Percentiles rank a stretch among this genome's conserved stretches.
These are phyloP conservation scores for Acmispon strigosus DNA, from an alignment of 306 rosid species.

Conservation along the genomic window DNA sequence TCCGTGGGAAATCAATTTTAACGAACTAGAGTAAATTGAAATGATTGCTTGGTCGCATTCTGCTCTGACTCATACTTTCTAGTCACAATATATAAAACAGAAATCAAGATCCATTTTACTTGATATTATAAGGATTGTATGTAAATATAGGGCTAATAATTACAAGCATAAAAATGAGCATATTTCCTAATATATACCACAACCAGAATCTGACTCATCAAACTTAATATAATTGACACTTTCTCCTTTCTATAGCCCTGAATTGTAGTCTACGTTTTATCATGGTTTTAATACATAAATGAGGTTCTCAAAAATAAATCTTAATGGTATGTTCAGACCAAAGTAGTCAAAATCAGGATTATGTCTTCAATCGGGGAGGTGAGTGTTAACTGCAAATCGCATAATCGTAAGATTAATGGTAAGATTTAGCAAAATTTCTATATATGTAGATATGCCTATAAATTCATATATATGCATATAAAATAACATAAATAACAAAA, in stretches of 20 bases:
- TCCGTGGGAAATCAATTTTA: not conserved
- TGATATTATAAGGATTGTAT: not conserved
- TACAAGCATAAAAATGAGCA: conserved; percentile 6
- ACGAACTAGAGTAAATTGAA: not conserved
- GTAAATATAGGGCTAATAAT: not conserved
- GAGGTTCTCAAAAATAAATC: not conserved
- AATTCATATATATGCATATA: too few species aligned
- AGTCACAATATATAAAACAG: not conserved
- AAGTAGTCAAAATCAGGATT: too few species aligned
- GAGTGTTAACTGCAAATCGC: too few species aligned
- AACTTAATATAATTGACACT: not conserved
- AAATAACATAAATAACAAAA: too few species aligned
- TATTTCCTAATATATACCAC: not conserved
- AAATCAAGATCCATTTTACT: not conserved
- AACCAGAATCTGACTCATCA: conserved; percentile 5
- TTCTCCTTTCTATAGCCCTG: not conserved
- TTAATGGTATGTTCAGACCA: not conserved
- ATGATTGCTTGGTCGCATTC: not conserved
- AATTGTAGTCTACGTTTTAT: not conserved
- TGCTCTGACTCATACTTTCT: not conserved
- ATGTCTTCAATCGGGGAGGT: too few species aligned
- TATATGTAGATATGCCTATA: too few species aligned
- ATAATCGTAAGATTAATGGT: too few species aligned
- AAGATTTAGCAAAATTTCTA: too few species aligned
- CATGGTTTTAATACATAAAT: not conserved